These are phyloP conservation scores for Solanum hybrid DNA, from an alignment of 305 asterid species.

Conservation along the genomic window DNA sequence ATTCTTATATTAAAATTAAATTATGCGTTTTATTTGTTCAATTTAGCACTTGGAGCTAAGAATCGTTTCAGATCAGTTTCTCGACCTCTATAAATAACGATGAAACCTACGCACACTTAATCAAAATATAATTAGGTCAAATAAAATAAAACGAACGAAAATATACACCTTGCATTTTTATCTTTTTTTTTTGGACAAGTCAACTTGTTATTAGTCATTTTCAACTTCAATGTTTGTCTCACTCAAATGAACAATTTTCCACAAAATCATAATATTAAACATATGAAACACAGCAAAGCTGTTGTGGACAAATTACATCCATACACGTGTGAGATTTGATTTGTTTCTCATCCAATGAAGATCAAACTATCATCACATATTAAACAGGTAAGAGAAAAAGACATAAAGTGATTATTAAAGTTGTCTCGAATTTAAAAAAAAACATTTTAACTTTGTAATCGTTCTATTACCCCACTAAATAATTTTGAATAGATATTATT, in stretches of 20 bases:
- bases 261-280: neutral
- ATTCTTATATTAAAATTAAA: neutral
- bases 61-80: too few relatives aligned
- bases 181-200: neutral
- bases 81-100: accelerated
- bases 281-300: neutral
- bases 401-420: too few relatives aligned
- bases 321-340: neutral
- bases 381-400: too few relatives aligned
- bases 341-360: neutral
- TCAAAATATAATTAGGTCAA: neutral
- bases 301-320: neutral
- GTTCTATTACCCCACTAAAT: too few relatives aligned
- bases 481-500: too few relatives aligned
- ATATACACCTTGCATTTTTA: neutral
- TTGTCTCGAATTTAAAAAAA: too few relatives aligned
- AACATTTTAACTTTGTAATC: too few relatives aligned
- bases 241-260: neutral
- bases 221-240: neutral
- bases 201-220: neutral
- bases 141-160: neutral
- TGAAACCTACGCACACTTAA: too few relatives aligned
- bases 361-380: neutral
- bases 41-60: too few relatives aligned
- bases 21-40: too few relatives aligned